A percentile compares a stretch with the other conserved stretches of the same genome.
Evolutionary conservation across 495 filamentous ascomycete species (phyloP).

Genomic region (Lichenothelia convexa): DNA sequence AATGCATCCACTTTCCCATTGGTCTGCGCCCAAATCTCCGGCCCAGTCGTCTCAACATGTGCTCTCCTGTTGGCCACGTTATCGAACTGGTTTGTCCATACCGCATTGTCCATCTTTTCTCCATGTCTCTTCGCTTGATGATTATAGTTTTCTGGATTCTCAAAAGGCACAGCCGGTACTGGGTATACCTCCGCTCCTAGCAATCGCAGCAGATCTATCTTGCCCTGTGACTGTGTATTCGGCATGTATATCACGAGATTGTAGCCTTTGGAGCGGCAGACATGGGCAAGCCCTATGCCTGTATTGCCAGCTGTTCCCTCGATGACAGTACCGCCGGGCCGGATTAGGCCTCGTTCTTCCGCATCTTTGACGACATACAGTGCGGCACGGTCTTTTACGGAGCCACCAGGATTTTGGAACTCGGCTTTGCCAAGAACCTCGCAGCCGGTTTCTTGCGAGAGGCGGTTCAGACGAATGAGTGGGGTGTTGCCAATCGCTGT

Average conservation of each 20-base stretch:
- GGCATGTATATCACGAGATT: slow-evolving; percentile 98
- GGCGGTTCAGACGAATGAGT: slow-evolving; percentile 68
- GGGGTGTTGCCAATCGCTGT: slow-evolving; percentile 94
- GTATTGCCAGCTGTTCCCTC: slow-evolving; percentile 97
- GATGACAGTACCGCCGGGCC: slow-evolving; percentile 79
- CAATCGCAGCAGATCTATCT: slow-evolving; percentile 80
- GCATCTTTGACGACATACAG: slow-evolving; percentile 88
- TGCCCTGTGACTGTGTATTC: slow-evolving; percentile 93
- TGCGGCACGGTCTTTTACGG: slow-evolving; percentile 90
- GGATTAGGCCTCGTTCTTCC: slow-evolving; percentile 66
- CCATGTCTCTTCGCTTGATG: slow-evolving; percentile 85
- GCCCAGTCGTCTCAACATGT: slow-evolving; percentile 91
- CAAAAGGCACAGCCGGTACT: slow-evolving; percentile 93
- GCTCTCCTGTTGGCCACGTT: slow-evolving; percentile 86
- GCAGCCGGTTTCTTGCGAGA: slow-evolving; percentile 87
- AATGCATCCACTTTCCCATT: slow-evolving; percentile 77
- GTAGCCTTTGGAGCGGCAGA: slow-evolving; percentile 87
- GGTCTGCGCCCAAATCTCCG: slow-evolving; percentile 95
- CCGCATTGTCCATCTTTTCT: slow-evolving; percentile 67
- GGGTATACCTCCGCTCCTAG: slow-evolving; percentile 95
- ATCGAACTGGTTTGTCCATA: slow-evolving; percentile 99
- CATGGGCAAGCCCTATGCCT: slow-evolving; percentile 91
- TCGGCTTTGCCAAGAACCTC: slow-evolving; percentile 92
- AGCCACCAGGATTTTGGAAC: slow-evolving; percentile 95
- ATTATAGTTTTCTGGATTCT: slow-evolving; percentile 94